phyloP scores from a whole-genome alignment of 176 grass and related monocot species.

The Hyparrhenia diplandra region DNA sequence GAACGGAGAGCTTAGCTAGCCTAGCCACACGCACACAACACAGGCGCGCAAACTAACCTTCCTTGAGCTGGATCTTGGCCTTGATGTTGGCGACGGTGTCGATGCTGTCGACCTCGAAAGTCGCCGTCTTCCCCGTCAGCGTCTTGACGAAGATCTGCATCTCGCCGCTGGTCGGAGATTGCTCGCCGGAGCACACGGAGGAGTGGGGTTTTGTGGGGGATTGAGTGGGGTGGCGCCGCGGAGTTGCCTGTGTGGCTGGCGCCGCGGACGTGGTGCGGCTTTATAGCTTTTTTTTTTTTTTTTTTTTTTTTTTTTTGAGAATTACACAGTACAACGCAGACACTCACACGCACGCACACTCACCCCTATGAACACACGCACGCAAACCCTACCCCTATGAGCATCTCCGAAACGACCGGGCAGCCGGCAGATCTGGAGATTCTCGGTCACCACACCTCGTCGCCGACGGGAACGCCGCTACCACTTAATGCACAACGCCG shows the following conservation, averaged over 20 bases:
- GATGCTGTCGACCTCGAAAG: slow-evolving; percentile 79
- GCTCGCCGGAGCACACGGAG: not conserved
- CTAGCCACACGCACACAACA: not conserved
- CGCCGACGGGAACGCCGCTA: too few species aligned
- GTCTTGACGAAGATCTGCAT: slow-evolving; percentile 64
- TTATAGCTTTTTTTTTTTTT: too few species aligned
- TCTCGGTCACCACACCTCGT: too few species aligned
- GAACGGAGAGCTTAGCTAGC: not conserved
- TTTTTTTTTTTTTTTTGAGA: too few species aligned
- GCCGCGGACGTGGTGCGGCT: not conserved
- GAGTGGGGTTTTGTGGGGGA: not conserved
- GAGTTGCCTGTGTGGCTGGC: too few species aligned
- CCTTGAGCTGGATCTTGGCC: slow-evolving; percentile 79
- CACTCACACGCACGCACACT: too few species aligned
- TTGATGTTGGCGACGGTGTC: slow-evolving; percentile 86
- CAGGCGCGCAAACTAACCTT: slow-evolving; percentile 4
- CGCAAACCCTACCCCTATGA: too few species aligned
- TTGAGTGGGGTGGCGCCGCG: not conserved
- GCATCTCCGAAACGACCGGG: too few species aligned
- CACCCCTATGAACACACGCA: too few species aligned
- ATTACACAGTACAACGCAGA: too few species aligned
- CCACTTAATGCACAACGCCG: too few species aligned
- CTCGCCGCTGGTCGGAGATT: not conserved
- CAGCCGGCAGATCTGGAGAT: too few species aligned
- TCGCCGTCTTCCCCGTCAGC: slow-evolving; percentile 62